Evolutionary conservation across 208 protist species (phyloP).

Genomic region (Crithidia sp.): DNA sequence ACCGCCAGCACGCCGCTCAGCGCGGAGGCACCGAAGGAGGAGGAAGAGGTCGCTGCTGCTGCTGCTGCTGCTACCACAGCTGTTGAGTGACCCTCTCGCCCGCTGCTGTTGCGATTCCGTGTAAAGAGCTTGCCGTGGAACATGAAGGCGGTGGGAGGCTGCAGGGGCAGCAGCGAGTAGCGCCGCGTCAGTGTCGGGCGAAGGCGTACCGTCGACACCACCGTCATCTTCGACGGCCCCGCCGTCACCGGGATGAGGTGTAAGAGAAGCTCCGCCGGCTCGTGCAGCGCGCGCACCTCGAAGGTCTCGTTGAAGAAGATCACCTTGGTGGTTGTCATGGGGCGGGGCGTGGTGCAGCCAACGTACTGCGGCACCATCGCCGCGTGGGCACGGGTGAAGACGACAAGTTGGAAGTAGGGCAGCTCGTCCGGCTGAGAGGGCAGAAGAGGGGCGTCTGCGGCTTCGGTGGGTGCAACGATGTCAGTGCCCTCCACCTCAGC

Average conservation of each 20-base stretch:
- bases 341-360: conserved; percentile 62
- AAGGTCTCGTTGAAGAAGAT: conserved; percentile 87
- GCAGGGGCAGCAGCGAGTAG: conserved; percentile 65
- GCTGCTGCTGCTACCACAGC: neutral
- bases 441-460: neutral
- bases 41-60: neutral
- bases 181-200: conserved; percentile 52
- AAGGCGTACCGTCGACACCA: conserved; percentile 67
- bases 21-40: neutral
- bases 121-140: conserved; percentile 43
- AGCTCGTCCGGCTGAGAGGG: conserved; percentile 23
- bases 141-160: conserved; percentile 66
- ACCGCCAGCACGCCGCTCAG: conserved; percentile 59
- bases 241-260: conserved; percentile 70
- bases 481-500: conserved; percentile 66
- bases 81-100: too few relatives aligned
- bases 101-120: conserved; percentile 10
- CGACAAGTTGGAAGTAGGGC: conserved; percentile 61
- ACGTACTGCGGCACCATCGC: conserved; percentile 74
- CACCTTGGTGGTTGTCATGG: conserved; percentile 53
- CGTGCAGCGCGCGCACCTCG: conserved; percentile 65
- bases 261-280: conserved; percentile 78
- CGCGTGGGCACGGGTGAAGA: conserved; percentile 66
- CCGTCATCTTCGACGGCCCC: conserved; percentile 30
- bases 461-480: neutral